These are phyloP conservation scores for Thalassiosira exigua DNA, from an alignment of 352 stramenopile species.

Conservation along the genomic window DNA sequence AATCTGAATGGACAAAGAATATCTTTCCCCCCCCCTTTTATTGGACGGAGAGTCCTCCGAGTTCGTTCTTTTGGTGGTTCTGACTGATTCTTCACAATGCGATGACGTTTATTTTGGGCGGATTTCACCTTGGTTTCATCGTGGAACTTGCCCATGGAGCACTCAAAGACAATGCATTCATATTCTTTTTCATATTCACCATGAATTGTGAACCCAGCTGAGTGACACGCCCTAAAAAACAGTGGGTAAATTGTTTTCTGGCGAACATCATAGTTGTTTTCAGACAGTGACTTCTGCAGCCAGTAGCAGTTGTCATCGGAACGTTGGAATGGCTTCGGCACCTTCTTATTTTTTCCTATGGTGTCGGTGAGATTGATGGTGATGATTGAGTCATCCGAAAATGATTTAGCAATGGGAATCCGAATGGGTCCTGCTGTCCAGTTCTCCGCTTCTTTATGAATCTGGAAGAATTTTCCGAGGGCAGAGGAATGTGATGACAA, in stretches of 20 bases:
- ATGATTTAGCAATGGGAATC: neutral
- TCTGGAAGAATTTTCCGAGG: neutral
- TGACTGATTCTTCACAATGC: neutral
- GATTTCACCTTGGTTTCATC: neutral
- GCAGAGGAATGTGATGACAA: too few species aligned
- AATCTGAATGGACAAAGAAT: neutral
- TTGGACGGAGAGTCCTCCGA: neutral
- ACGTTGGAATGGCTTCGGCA: neutral
- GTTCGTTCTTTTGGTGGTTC: neutral
- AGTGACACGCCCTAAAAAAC: neutral
- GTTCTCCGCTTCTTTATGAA: neutral
- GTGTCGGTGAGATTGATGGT: neutral
- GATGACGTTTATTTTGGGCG: neutral
- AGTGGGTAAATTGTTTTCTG: slow-evolving; percentile 1
- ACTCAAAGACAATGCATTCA: neutral
- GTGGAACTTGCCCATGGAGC: neutral
- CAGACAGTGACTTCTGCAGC: neutral
- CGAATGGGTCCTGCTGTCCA: neutral
- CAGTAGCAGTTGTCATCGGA: slow-evolving; percentile 6
- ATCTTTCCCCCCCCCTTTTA: neutral
- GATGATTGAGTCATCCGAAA: neutral
- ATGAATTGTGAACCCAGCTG: neutral
- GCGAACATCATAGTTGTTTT: slow-evolving; percentile 1
- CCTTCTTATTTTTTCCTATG: neutral
- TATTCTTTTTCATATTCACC: neutral